Conservation (phyloP, 2,329 filamentous ascomycete species). For the Neofusicoccum parvum region DNA sequence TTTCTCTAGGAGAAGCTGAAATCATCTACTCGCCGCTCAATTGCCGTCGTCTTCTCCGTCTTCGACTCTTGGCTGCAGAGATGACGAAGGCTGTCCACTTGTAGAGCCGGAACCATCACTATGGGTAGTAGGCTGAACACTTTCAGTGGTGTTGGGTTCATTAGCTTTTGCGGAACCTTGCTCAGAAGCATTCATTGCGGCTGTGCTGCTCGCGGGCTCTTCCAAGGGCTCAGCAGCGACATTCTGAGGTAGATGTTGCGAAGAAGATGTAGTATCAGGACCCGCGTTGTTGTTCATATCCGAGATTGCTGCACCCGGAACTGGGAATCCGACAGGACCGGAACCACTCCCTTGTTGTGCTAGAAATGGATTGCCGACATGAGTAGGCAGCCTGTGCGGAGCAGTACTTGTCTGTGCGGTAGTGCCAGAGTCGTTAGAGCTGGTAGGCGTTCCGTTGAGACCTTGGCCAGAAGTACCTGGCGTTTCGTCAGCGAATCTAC, state of each 20-base stretch:
- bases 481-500: not conserved
- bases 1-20: not conserved
- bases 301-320: not conserved
- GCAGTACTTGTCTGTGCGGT: not conserved
- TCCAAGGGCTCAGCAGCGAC: not conserved
- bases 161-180: not conserved
- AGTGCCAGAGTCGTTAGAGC: not conserved
- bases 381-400: not conserved
- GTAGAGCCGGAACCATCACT: not conserved
- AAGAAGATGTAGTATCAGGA: not conserved
- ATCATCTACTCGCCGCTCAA: not conserved
- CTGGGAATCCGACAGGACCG: not conserved
- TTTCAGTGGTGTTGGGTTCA: not conserved
- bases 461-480: not conserved
- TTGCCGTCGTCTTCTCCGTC: constrained; percentile 16
- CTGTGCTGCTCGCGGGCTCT: not conserved
- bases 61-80: constrained; percentile 8
- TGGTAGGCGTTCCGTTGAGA: not conserved
- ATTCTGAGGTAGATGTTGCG: not conserved
- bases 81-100: not conserved
- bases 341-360: not conserved
- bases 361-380: not conserved
- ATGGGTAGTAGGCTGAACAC: not conserved
- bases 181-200: not conserved
- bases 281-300: not conserved